These are phyloP conservation scores for Stephania yunnanensis DNA, from an alignment of 164 flowering plant genomes.

Conservation along the genomic window DNA sequence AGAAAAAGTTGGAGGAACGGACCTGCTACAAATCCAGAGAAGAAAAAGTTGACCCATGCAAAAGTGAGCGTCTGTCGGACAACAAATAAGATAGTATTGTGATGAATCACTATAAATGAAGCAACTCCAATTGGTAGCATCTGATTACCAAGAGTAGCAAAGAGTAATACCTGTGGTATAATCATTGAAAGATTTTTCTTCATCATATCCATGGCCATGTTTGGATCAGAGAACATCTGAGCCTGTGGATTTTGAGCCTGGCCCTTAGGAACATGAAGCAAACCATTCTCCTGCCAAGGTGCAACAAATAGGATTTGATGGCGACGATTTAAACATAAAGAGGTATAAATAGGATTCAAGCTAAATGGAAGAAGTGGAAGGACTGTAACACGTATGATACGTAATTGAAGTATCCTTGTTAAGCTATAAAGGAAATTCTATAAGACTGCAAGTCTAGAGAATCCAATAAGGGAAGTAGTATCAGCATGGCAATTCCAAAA, in stretches of 20 bases:
- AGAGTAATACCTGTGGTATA: constrained; percentile 70
- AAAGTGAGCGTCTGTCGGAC: constrained; percentile 85
- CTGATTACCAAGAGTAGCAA: not conserved
- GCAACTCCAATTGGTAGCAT: not conserved
- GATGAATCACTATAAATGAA: constrained; percentile 7
- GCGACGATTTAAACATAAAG: not conserved
- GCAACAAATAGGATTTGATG: not conserved
- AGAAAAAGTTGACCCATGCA: constrained; percentile 99
- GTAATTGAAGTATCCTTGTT: no score
- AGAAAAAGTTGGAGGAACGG: constrained; percentile 10
- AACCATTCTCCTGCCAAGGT: constrained; percentile 78
- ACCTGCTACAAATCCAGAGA: constrained; percentile 99
- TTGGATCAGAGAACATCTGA: constrained; percentile 99
- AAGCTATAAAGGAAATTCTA: no score
- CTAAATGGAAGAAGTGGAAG: no score
- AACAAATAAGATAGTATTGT: not conserved
- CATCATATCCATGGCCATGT: constrained; percentile 99
- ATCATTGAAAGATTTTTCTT: constrained; percentile 99
- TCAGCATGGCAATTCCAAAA: no score
- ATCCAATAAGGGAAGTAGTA: not conserved
- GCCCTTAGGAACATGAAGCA: constrained; percentile 80
- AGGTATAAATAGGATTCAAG: no score
- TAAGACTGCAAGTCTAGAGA: not conserved
- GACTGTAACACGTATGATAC: no score
- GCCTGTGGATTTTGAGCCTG: constrained; percentile 89